A percentile compares a stretch with the other conserved stretches of the same genome.
Conservation (phyloP, 495 filamentous ascomycete genomes). For the Penicillium lividum region DNA sequence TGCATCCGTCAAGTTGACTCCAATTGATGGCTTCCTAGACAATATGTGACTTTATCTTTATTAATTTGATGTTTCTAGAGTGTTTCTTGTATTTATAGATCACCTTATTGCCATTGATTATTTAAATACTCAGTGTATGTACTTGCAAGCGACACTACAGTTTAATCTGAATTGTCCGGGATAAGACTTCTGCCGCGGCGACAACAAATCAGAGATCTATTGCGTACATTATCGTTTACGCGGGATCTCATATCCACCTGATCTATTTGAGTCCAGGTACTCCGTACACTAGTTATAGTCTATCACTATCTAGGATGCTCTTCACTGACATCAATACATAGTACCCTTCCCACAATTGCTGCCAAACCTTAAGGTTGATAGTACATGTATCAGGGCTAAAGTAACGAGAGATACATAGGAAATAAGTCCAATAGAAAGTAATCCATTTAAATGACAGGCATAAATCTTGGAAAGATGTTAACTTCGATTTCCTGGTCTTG, state of each 20-base stretch:
- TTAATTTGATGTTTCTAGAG: not conserved
- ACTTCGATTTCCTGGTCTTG: too few relatives aligned
- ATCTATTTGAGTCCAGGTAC: not conserved
- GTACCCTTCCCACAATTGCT: not conserved
- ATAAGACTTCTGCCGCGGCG: not conserved
- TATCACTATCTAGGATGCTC: not conserved
- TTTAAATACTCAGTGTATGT: not conserved
- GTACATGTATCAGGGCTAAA: not conserved
- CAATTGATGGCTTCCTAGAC: not conserved
- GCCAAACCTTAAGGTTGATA: too few relatives aligned
- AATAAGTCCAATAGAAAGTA: not conserved
- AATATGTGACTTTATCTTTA: not conserved
- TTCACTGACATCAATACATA: not conserved
- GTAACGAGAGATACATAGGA: not conserved
- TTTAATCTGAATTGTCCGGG: not conserved
- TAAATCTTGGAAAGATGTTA: too few relatives aligned
- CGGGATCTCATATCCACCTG: not conserved
- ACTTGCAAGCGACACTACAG: not conserved
- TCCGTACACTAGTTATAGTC: too few relatives aligned
- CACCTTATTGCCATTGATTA: not conserved
- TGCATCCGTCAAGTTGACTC: not conserved
- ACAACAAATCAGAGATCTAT: not conserved
- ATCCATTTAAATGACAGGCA: too few relatives aligned
- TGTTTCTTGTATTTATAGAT: not conserved
- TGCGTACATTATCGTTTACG: not conserved